phyloP scores from a whole-genome alignment of 1,139 yeast species.

The Saccharomyces hybrid region DNA sequence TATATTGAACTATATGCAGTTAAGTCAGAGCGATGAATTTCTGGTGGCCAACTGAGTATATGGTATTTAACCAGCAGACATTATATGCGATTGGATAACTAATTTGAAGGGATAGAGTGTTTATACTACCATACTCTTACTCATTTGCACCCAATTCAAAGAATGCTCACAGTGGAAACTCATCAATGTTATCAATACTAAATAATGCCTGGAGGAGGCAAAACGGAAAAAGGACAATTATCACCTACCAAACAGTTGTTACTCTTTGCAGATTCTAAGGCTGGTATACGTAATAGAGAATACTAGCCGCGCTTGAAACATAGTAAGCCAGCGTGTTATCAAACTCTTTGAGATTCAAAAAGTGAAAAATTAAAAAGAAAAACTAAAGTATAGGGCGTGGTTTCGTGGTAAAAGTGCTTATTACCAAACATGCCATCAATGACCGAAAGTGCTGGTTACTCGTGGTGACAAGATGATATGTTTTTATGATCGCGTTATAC shows the following conservation, averaged over 20 bases:
- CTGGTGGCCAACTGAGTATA: not conserved
- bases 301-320: not conserved
- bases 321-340: not conserved
- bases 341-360: not conserved
- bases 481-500: not conserved
- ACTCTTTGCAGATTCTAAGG: not conserved
- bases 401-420: not conserved
- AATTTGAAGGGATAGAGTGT: no score
- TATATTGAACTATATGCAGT: not conserved
- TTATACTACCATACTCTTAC: no score
- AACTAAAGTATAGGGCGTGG: not conserved
- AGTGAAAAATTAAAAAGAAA: not conserved
- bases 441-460: not conserved
- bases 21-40: not conserved
- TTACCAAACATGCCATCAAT: not conserved
- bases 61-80: no score
- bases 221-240: not conserved
- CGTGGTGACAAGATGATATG: not conserved
- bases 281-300: not conserved
- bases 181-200: not conserved
- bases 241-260: no score
- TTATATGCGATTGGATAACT: no score
- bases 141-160: not conserved
- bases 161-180: not conserved
- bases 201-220: not conserved